Conservation (phyloP, 495 filamentous ascomycete genomes). For the Talaromyces stipitatus region DNA sequence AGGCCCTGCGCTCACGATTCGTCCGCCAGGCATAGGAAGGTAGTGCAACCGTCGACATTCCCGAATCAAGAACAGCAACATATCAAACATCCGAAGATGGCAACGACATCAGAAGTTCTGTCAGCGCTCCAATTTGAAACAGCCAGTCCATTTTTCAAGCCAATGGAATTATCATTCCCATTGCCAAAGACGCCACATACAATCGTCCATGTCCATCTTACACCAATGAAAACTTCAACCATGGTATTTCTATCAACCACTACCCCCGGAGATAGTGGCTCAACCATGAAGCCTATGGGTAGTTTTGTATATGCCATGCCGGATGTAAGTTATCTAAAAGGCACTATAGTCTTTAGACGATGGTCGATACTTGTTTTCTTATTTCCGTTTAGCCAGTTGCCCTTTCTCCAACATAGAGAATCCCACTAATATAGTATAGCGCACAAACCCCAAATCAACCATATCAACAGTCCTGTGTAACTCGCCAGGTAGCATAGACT, state of each 20-base stretch:
- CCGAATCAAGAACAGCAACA: background rate
- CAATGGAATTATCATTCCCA: slow-evolving; percentile 65
- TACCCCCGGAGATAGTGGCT: slow-evolving; percentile 44
- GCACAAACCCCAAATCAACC: slow-evolving; percentile 26
- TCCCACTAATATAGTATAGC: slow-evolving; percentile 20
- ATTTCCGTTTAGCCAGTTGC: too few relatives aligned
- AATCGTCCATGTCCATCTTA: slow-evolving; percentile 71
- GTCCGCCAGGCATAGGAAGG: too few relatives aligned
- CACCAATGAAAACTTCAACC: slow-evolving; percentile 55
- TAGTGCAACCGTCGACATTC: background rate
- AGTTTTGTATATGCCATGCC: slow-evolving; percentile 92
- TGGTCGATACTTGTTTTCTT: too few relatives aligned
- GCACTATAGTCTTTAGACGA: too few relatives aligned
- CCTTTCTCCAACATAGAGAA: background rate
- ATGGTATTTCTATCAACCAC: slow-evolving; percentile 73
- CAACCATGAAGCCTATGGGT: slow-evolving; percentile 33
- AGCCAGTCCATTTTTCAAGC: slow-evolving; percentile 26
- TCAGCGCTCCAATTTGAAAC: slow-evolving; percentile 13
- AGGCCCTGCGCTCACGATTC: too few relatives aligned
- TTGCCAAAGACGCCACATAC: slow-evolving; percentile 71
- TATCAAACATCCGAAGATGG: slow-evolving; percentile 7
- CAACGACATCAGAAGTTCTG: background rate
- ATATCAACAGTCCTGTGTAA: slow-evolving; percentile 76
- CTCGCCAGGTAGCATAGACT: slow-evolving; percentile 68
- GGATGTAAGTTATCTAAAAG: slow-evolving; percentile 67